Percentiles rank a stretch among this genome's conserved stretches.
phyloP scores from a whole-genome alignment of 805 yeast genomes.

The Lipomyces chichibuensis region DNA sequence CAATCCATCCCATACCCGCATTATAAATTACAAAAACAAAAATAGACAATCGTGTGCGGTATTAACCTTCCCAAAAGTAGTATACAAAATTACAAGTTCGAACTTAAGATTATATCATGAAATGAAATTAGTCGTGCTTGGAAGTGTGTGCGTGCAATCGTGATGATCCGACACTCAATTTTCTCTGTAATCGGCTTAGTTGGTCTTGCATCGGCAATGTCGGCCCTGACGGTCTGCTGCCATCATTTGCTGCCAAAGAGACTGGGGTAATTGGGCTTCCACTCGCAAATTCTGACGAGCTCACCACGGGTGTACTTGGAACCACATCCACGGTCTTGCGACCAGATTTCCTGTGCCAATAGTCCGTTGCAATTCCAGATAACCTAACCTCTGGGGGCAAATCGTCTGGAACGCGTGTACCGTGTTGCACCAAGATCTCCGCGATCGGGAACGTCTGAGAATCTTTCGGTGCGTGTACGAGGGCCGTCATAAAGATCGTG shows the following conservation, averaged over 20 bases:
- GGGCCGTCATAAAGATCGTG: slow-evolving; percentile 43
- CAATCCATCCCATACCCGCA: neutral
- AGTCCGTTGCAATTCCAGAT: slow-evolving; percentile 20
- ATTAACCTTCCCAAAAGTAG: neutral
- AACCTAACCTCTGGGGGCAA: slow-evolving; percentile 23
- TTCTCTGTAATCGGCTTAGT: slow-evolving; percentile 7
- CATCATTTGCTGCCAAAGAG: neutral
- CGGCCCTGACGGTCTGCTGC: neutral
- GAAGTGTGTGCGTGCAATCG: neutral
- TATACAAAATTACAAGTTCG: slow-evolving; percentile 1
- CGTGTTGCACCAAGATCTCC: slow-evolving; percentile 46
- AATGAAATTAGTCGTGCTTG: neutral
- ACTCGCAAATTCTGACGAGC: neutral
- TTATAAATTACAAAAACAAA: neutral
- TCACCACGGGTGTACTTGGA: neutral
- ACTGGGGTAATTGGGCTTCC: neutral
- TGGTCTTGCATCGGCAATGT: slow-evolving; percentile 8
- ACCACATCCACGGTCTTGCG: neutral
- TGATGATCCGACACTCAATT: slow-evolving; percentile 6
- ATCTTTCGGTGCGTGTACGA: slow-evolving; percentile 40
- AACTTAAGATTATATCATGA: neutral
- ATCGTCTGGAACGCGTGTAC: slow-evolving; percentile 42
- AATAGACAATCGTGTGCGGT: neutral
- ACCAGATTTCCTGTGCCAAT: slow-evolving; percentile 13
- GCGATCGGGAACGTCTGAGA: slow-evolving; percentile 45